Evolutionary conservation across 306 rosid genomes (phyloP).

Genomic region (Dalbergia cultrata): DNA sequence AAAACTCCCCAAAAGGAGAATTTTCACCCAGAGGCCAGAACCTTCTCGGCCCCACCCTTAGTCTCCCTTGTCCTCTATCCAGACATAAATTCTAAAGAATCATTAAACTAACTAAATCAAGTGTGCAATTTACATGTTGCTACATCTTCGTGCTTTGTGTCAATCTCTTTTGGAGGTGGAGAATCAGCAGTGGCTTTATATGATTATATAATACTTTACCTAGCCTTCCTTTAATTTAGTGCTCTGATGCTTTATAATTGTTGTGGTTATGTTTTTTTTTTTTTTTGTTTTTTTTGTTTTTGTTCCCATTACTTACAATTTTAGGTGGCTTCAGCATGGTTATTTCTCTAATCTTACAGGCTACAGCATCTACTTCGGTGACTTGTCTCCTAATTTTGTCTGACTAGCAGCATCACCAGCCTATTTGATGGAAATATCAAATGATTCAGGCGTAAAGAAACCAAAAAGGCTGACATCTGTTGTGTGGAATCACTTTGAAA

Average conservation of each 20-base stretch:
- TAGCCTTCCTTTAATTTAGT: not conserved
- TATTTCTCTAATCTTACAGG: conserved; percentile 6
- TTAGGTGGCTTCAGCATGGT: conserved; percentile 23
- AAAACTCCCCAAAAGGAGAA: not conserved
- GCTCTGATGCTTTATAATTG: not conserved
- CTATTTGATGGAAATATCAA: conserved; percentile 77
- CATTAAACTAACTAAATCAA: not conserved
- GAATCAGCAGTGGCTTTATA: not conserved
- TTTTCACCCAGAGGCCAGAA: not conserved
- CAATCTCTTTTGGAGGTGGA: not conserved
- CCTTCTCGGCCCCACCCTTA: not conserved
- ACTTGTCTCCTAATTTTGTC: conserved; percentile 23
- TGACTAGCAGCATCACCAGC: conserved; percentile 46
- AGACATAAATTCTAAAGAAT: not conserved
- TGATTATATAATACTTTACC: not conserved
- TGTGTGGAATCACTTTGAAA: conserved; percentile 98
- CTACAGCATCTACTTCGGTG: not conserved
- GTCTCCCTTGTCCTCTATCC: not conserved
- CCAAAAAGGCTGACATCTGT: conserved; percentile 94
- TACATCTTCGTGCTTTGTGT: not conserved
- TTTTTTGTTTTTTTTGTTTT: no score
- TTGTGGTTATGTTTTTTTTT: not conserved
- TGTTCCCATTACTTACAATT: not conserved
- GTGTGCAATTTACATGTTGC: not conserved
- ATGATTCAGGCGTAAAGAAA: conserved; percentile 76